Conservation (phyloP, 2,329 filamentous ascomycete species). For the Calonectria pauciramosa region DNA sequence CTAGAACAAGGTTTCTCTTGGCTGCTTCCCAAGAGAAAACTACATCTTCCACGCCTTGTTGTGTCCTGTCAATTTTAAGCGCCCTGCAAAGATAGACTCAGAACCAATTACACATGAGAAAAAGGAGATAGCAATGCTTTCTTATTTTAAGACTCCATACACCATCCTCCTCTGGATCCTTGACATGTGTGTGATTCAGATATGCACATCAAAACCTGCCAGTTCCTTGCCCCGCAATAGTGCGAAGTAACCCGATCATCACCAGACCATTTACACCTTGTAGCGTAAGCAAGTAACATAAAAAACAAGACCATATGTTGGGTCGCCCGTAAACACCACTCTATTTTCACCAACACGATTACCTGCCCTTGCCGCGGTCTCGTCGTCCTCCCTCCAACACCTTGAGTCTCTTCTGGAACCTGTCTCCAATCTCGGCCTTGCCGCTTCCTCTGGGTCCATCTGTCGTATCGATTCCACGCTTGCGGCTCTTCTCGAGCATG, state of each 20-base stretch:
- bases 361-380: slow-evolving; percentile 59
- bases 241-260: neutral
- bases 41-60: neutral
- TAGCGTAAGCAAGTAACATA: neutral
- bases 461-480: slow-evolving; percentile 76
- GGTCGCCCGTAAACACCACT: slow-evolving; percentile 18
- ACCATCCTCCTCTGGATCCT: neutral
- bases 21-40: neutral
- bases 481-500: slow-evolving; percentile 86
- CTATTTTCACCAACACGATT: slow-evolving; percentile 30
- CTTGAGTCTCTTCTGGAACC: slow-evolving; percentile 79
- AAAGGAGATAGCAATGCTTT: neutral
- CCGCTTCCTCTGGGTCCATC: slow-evolving; percentile 80
- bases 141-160: neutral
- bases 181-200: neutral
- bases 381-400: slow-evolving; percentile 62
- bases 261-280: neutral
- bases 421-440: slow-evolving; percentile 76
- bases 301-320: slow-evolving; percentile 1
- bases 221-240: neutral
- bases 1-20: neutral
- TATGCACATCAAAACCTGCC: neutral
- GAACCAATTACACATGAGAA: neutral
- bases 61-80: neutral
- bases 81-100: neutral